These are phyloP conservation scores for Ophiostoma novo-ulmi DNA, from an alignment of 2,329 filamentous ascomycete species.

Conservation along the genomic window DNA sequence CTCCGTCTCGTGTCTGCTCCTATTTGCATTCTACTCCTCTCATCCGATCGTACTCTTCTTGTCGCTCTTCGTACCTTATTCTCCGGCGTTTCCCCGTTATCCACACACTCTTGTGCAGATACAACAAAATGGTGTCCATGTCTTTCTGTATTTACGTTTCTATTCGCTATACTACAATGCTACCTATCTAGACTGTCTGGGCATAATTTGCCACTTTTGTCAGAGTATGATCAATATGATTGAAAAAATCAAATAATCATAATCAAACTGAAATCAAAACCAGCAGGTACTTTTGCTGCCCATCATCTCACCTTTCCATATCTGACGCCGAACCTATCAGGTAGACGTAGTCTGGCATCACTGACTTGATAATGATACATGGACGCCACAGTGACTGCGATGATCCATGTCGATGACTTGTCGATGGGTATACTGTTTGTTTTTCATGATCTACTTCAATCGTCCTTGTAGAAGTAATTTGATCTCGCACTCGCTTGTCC, in stretches of 20 bases:
- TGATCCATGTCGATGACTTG: background rate
- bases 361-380: background rate
- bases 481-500: background rate
- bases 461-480: background rate
- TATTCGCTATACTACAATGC: background rate
- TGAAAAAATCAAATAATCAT: background rate
- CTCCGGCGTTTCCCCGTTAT: background rate
- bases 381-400: background rate
- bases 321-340: background rate
- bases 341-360: background rate
- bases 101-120: background rate
- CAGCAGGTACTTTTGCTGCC: background rate
- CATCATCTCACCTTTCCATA: background rate
- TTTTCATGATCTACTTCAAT: no score
- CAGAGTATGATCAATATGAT: background rate
- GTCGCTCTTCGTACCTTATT: background rate
- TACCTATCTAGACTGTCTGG: background rate
- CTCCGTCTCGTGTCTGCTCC: background rate
- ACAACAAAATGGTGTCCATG: background rate
- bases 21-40: background rate
- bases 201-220: background rate
- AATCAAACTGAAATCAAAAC: background rate
- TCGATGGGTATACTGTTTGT: no score
- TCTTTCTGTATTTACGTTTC: background rate
- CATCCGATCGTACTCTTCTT: background rate